Evolutionary conservation across 345 rosid genomes (phyloP).

Genomic region (Pelargonium nanum): DNA sequence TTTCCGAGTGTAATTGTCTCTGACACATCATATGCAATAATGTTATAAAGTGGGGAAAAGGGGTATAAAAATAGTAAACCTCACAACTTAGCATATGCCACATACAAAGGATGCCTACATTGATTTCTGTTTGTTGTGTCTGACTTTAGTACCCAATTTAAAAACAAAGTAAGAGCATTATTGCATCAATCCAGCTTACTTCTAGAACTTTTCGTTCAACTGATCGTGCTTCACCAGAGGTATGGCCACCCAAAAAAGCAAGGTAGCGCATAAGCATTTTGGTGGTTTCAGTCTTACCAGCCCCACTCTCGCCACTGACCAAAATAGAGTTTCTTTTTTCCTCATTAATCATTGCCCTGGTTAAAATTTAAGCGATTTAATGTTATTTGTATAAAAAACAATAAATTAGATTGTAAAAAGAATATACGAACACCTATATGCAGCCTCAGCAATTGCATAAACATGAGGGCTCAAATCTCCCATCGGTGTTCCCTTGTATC

Average conservation of each 20-base stretch:
- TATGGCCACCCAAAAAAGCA: conserved; percentile 70
- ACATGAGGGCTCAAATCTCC: conserved; percentile 69
- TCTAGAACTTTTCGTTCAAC: conserved; percentile 77
- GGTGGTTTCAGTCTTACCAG: conserved; percentile 95
- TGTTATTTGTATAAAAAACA: not conserved
- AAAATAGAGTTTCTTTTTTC: conserved; percentile 69
- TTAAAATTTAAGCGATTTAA: conserved; percentile 3
- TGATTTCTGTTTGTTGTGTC: not conserved
- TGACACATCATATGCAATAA: too few relatives aligned
- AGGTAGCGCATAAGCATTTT: conserved; percentile 93
- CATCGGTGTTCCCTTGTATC: conserved; percentile 45
- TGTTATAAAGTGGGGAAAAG: not conserved
- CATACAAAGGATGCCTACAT: not conserved
- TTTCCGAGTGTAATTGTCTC: too few relatives aligned
- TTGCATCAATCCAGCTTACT: conserved; percentile 30
- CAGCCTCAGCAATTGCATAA: conserved; percentile 71
- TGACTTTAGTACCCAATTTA: not conserved
- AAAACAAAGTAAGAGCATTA: not conserved
- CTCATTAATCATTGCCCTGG: conserved; percentile 75
- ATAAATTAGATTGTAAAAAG: not conserved
- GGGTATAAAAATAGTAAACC: not conserved
- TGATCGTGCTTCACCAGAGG: conserved; percentile 50
- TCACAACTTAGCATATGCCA: not conserved
- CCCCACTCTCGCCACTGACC: conserved; percentile 96
- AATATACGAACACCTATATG: conserved; percentile 42